Conservation (phyloP, 2,329 filamentous ascomycete species). For the Hirsutella minnesotensis region DNA sequence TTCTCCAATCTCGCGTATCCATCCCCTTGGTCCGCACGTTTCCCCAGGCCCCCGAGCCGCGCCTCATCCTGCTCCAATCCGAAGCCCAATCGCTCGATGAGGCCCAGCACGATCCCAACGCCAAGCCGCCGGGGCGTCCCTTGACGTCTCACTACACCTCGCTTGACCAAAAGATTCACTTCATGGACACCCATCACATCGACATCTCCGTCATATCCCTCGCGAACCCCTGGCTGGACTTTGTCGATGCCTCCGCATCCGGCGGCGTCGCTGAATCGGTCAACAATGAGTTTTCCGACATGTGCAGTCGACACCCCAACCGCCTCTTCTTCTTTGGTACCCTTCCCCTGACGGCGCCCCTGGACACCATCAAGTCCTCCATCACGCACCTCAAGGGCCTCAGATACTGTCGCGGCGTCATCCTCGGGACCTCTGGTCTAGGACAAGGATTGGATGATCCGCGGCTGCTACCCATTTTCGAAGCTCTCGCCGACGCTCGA, state of each 20-base stretch:
- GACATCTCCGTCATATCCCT: slow-evolving; percentile 76
- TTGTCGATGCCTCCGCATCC: slow-evolving; percentile 51
- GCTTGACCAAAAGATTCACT: slow-evolving; percentile 65
- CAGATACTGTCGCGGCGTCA: slow-evolving; percentile 67
- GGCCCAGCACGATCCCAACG: slow-evolving; percentile 36
- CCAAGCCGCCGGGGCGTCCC: slow-evolving; percentile 61
- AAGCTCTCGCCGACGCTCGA: slow-evolving; percentile 50
- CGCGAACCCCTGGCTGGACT: slow-evolving; percentile 92
- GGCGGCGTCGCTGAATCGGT: slow-evolving; percentile 51
- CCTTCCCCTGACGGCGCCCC: slow-evolving; percentile 61
- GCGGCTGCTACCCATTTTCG: slow-evolving; percentile 58
- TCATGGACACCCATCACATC: slow-evolving; percentile 80
- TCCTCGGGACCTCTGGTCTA: slow-evolving; percentile 75
- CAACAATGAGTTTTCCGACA: slow-evolving; percentile 65
- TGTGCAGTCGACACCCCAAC: slow-evolving; percentile 55
- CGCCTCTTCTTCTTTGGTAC: slow-evolving; percentile 75
- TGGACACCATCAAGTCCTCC: slow-evolving; percentile 49
- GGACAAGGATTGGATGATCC: slow-evolving; percentile 73
- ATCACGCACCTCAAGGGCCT: slow-evolving; percentile 51
- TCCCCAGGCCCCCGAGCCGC: slow-evolving; percentile 40
- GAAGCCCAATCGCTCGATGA: slow-evolving; percentile 34
- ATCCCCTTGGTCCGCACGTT: slow-evolving; percentile 66
- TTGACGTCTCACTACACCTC: slow-evolving; percentile 77
- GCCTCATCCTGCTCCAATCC: slow-evolving; percentile 52
- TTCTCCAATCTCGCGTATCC: slow-evolving; percentile 44